These are phyloP conservation scores for Podospora didyma DNA, from an alignment of 495 filamentous ascomycete species.

Conservation along the genomic window DNA sequence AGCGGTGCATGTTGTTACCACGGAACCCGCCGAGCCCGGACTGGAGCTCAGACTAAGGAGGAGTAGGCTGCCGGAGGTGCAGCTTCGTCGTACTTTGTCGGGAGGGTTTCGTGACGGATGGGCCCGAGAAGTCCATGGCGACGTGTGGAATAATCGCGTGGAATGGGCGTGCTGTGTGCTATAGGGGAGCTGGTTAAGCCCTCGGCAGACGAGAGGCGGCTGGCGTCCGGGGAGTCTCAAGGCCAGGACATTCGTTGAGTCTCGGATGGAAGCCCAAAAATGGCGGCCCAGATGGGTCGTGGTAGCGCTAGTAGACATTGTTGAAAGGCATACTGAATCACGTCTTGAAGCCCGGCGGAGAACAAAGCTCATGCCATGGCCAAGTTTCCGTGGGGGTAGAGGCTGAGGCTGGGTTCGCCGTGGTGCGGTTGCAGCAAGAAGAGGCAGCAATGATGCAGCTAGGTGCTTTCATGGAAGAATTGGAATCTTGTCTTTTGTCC, in stretches of 20 bases:
- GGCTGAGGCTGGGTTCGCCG: slow-evolving; percentile 1
- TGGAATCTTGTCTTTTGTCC: slow-evolving; percentile 8
- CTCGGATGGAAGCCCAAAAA: slow-evolving; percentile 41
- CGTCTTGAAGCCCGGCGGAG: slow-evolving; percentile 7
- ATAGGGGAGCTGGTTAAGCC: slow-evolving; percentile 8
- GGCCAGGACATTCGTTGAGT: slow-evolving; percentile 31
- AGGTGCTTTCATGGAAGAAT: slow-evolving; percentile 6
- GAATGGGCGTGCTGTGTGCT: slow-evolving; percentile 10
- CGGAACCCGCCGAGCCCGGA: slow-evolving; percentile 34
- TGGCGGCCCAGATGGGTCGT: slow-evolving; percentile 43
- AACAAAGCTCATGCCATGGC: slow-evolving; percentile 21
- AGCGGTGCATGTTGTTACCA: slow-evolving; percentile 37
- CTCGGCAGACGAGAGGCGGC: slow-evolving; percentile 15
- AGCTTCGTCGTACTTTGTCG: slow-evolving; percentile 36
- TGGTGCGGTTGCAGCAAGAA: neutral
- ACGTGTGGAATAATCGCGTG: slow-evolving; percentile 21
- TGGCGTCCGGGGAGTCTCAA: slow-evolving; percentile 29
- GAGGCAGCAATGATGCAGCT: neutral
- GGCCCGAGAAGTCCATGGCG: slow-evolving; percentile 8
- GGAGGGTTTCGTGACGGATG: slow-evolving; percentile 18
- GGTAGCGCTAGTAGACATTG: slow-evolving; percentile 44
- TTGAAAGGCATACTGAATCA: slow-evolving; percentile 35
- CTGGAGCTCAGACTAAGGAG: slow-evolving; percentile 35
- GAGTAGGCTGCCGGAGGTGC: slow-evolving; percentile 41
- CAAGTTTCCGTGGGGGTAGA: neutral